Evolutionary conservation across 352 stramenopile genomes (phyloP).

Genomic region (Pythium coloratum): DNA sequence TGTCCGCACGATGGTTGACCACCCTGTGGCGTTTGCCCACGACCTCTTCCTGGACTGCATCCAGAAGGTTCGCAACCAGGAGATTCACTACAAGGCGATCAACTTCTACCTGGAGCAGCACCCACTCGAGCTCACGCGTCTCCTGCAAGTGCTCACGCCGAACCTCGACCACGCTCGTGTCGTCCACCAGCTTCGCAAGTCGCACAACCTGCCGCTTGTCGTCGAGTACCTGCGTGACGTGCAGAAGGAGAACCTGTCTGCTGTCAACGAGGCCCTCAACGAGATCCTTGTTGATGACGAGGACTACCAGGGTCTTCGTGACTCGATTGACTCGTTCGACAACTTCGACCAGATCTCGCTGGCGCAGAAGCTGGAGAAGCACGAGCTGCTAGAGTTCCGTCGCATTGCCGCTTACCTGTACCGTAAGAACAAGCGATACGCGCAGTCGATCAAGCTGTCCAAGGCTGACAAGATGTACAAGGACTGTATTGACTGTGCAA

Average conservation of each 20-base stretch:
- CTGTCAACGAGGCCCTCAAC: conserved; percentile 99
- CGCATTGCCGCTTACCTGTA: conserved; percentile 99
- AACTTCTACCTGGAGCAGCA: conserved; percentile 99
- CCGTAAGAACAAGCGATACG: conserved; percentile 99
- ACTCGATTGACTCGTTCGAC: conserved; percentile 98
- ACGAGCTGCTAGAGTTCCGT: conserved; percentile 99
- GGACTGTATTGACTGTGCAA: conserved; percentile 99
- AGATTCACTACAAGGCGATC: conserved; percentile 99
- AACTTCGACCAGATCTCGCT: conserved; percentile 99
- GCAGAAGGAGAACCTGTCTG: conserved; percentile 98
- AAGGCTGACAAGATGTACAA: conserved; percentile 99
- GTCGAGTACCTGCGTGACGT: conserved; percentile 98
- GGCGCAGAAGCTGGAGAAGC: conserved; percentile 98
- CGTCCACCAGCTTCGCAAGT: conserved; percentile 98
- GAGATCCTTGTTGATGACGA: conserved; percentile 97
- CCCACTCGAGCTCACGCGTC: conserved; percentile 94
- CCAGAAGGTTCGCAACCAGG: conserved; percentile 98
- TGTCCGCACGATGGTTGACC: conserved; percentile 99
- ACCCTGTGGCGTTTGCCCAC: conserved; percentile 96
- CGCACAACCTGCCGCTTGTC: conserved; percentile 96
- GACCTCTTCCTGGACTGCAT: conserved; percentile 99
- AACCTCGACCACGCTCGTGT: conserved; percentile 98
- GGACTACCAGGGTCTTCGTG: conserved; percentile 96
- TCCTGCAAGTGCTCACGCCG: conserved; percentile 98
- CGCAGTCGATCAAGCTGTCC: conserved; percentile 97